These are phyloP conservation scores for Betula pendula DNA, from an alignment of 306 rosid genomes.

Conservation along the genomic window DNA sequence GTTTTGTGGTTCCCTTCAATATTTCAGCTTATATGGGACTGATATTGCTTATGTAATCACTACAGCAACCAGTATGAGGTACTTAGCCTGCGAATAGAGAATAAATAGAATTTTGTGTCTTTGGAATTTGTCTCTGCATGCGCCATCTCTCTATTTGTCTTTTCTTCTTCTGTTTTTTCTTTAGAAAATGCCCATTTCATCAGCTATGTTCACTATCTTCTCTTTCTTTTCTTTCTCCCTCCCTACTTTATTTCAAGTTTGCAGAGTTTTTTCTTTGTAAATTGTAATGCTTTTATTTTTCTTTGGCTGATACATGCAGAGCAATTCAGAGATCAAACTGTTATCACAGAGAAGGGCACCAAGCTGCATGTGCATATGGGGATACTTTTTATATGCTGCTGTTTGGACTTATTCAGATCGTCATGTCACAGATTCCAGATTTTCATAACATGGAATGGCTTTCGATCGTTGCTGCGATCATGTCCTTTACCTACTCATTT, in stretches of 20 bases:
- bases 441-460: slow-evolving; percentile 76
- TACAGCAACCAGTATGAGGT: slow-evolving; percentile 66
- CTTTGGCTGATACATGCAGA: slow-evolving; percentile 29
- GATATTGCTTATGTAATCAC: slow-evolving; percentile 63
- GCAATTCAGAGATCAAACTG: slow-evolving; percentile 79
- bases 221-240: background rate
- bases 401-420: slow-evolving; percentile 70
- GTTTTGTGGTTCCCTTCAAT: slow-evolving; percentile 59
- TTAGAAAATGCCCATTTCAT: background rate
- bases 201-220: background rate
- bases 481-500: slow-evolving; percentile 70
- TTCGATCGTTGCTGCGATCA: slow-evolving; percentile 67
- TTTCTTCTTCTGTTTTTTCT: background rate
- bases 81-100: slow-evolving; percentile 18
- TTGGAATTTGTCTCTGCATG: background rate
- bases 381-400: slow-evolving; percentile 51
- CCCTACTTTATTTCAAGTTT: background rate
- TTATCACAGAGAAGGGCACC: slow-evolving; percentile 75
- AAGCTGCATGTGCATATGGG: slow-evolving; percentile 63
- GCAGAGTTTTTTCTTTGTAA: background rate
- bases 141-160: background rate
- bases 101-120: background rate
- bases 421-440: slow-evolving; percentile 81
- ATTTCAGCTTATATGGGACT: slow-evolving; percentile 62
- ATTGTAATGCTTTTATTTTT: background rate